Base-by-base conservation (phyloP, 164 flowering plant genomes). In the Pachysandra terminalis region DNA sequence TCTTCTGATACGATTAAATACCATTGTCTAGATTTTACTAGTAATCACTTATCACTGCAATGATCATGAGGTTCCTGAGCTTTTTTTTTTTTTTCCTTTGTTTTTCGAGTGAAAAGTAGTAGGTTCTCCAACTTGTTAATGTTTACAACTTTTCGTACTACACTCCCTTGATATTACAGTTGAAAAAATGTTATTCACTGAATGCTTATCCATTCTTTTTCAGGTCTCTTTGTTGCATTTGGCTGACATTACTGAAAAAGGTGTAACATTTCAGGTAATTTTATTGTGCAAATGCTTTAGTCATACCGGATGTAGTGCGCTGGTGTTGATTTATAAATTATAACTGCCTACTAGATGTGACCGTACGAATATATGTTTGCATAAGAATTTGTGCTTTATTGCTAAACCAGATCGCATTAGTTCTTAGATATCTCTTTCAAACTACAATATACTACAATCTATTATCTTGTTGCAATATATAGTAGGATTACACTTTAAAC, bases 201-300 rank as follows among this genome's bases (percentile, higher is more conserved):
- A 32, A 24, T 68, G 54, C 22, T 53, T 52, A 56, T 58, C n/a
- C 59, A 19, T 67, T 26, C 24, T 60, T 17, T 68, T 79, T 40
- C 81, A 95, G 99, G 99, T 95, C 12, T 95, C 99, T 16, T 73
- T 95, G 71, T 72, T 93, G 73, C 98, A 95, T 81, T 87, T 95
- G 78, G 97, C 98, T 53, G 97, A 95, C 75, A 95, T 93, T 68
- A 95, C 98, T 25, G 99, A 95, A 66, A 69, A 90, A 65, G 99
- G 99, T 56, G 99, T 92, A 22, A 92, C 96, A 52, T 95, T 95
- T 86, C 98, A 92, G 99, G 99, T 91, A 80, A 48, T 23, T 70
- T 35, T 15, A 8, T 70, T 14, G 14, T 45, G 17, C 10, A 3
- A 45, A 10, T 45, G 21, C n/a, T 53, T 16, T 26, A 21, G 8